Evolutionary conservation across 768 basidiomycete species (phyloP).

Genomic region (Panellus pusillus): DNA sequence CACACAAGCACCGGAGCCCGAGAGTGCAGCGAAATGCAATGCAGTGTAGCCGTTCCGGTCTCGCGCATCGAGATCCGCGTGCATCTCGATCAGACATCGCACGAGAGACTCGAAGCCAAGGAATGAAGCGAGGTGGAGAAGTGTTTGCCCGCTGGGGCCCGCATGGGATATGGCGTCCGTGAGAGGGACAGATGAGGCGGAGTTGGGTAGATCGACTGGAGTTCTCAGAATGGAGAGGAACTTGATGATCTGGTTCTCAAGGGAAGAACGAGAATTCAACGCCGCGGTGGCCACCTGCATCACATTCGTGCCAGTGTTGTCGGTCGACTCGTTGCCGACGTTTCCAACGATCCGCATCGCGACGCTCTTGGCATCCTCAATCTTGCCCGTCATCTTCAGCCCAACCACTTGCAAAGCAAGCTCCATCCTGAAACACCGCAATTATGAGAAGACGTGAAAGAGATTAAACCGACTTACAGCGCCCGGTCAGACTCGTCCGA

Average conservation of each 20-base stretch:
- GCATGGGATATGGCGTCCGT: conserved; percentile 66
- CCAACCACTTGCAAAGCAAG: conserved; percentile 94
- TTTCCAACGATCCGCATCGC: conserved; percentile 90
- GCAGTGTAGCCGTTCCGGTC: conserved; percentile 92
- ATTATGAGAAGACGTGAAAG: conserved; percentile 13
- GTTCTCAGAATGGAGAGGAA: conserved; percentile 80
- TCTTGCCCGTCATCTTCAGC: conserved; percentile 93
- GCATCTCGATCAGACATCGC: conserved; percentile 67
- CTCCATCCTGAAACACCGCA: conserved; percentile 70
- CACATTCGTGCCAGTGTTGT: conserved; percentile 31
- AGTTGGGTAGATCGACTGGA: conserved; percentile 45
- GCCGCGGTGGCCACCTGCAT: conserved; percentile 54
- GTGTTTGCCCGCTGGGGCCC: conserved; percentile 75
- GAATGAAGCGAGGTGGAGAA: conserved; percentile 85
- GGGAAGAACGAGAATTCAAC: conserved; percentile 45
- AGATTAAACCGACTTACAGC: conserved; percentile 53
- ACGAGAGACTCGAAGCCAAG: conserved; percentile 74
- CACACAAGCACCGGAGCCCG: conserved; percentile 61
- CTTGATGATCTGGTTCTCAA: conserved; percentile 76
- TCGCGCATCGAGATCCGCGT: conserved; percentile 77
- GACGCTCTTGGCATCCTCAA: conserved; percentile 90
- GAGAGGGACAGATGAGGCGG: conserved; percentile 40
- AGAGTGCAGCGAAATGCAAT: conserved; percentile 80
- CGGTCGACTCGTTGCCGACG: conserved; percentile 44
- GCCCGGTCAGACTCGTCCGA: conserved; percentile 87